Evolutionary conservation across 768 basidiomycete genomes (phyloP), one percentile per base, ranked within the genome.

Genomic region (Mycena indigotica): DNA sequence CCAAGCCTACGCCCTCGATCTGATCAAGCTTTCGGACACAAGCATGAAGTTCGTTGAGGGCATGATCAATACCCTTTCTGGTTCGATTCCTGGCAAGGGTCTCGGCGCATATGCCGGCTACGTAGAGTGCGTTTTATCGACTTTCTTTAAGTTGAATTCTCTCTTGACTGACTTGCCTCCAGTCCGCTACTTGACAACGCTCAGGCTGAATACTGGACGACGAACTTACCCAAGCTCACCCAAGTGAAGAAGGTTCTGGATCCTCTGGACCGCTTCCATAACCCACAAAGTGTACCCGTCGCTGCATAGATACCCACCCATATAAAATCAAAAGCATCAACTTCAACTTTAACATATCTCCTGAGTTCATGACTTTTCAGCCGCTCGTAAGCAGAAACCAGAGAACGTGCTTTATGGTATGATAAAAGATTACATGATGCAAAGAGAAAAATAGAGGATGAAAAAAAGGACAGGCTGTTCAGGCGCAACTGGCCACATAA

Each of bases 401-500:
- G 32, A 35, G 32, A 8, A 17, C 8, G 32, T 8, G 32, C 10
- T 35, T 35, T 35, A 35, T 17, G 32, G 8, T 17, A 17, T 35
- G 32, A 35, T 35, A 35, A 35, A 8, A 17, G 17, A 35, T 35
- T 35, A 44, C 41, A 44, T 44, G 41, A 44, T 44, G 41, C 41
- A 21, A 44, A 23, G 23, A 44, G 13, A 38, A 38, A 38, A 38
- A n/a, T 38, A 38, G 35, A 38, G 35, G n/a, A 38, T 10, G 35
- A 38, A 23, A 8, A 23, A 6, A 13, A 44, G 21, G 41, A 19
- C 21, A 44, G 8, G 21, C n/a, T 23, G 41, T 21, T 44, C 41
- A 44, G 21, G 12, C 23, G 41, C 41, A 23, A 13, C 24, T 23
- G 12, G 46, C 23, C 12, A 48, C 67, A 62, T 75, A 81, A 60